A percentile compares a stretch with the other conserved stretches of the same genome.
Evolutionary conservation across 2,329 filamentous ascomycete genomes (phyloP).

Genomic region (Periglandula ipomoeae): DNA sequence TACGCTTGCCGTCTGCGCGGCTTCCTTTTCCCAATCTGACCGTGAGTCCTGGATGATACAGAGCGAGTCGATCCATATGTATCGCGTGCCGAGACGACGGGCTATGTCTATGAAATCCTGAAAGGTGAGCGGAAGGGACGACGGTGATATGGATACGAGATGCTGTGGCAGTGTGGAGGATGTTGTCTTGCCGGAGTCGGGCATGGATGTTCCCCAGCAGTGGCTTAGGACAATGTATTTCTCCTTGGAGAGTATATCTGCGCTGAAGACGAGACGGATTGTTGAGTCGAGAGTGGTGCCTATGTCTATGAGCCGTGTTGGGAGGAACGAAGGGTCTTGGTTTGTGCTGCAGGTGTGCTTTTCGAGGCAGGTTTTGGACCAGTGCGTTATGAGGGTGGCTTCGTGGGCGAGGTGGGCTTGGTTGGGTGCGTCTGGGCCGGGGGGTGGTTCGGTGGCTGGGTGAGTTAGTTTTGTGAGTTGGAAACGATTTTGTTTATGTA

Average conservation of each 20-base stretch:
- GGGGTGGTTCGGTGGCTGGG: neutral
- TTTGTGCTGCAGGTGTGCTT: neutral
- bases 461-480: neutral
- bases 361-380: neutral
- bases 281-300: neutral
- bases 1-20: slow-evolving; percentile 11
- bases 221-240: slow-evolving; percentile 1
- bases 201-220: slow-evolving; percentile 1
- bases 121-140: slow-evolving; percentile 10
- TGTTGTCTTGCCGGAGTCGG: neutral
- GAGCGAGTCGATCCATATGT: slow-evolving; percentile 19
- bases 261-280: neutral
- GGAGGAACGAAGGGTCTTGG: neutral
- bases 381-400: neutral
- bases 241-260: neutral
- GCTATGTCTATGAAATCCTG: slow-evolving; percentile 12
- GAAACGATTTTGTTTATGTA: neutral
- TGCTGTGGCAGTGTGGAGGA: neutral
- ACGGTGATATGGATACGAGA: neutral
- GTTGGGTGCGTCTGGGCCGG: neutral
- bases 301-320: slow-evolving; percentile 1
- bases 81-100: slow-evolving; percentile 10
- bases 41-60: slow-evolving; percentile 17
- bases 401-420: neutral
- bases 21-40: slow-evolving; percentile 12